Evolutionary conservation across 371 early-diverging fungal genomes (phyloP), one percentile per base, ranked within the genome.

Genomic region (Apophysomyces sp.): DNA sequence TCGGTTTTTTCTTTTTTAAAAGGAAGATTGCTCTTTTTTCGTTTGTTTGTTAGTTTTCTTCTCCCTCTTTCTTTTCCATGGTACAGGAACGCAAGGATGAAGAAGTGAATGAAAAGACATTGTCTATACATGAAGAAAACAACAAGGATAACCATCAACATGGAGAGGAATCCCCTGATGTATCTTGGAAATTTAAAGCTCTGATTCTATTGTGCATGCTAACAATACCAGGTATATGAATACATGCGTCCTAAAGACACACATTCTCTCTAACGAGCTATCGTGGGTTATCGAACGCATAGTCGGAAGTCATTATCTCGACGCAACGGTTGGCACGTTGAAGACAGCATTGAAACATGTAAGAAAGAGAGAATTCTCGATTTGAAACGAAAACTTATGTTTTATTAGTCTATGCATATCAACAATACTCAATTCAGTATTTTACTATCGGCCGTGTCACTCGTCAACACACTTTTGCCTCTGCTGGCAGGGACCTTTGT

Each of bases 381-480:
- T 13, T 29, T 36, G 57, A 36, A 12, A 13, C 0, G 16, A 57
- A 12, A 5, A 5, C 37, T 27, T 26, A 27, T n/a, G 37, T 39
- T 13, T 44, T 49, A 13, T 30, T 41, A 78, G 78, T 49, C 65
- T 24, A 73, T 78, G 78, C 63, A 71, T 9, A 89, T 89, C 60
- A 81, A 88, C 55, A 89, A 89, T 69, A 78, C 89, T 3, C 86
- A 90, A 52, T 90, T 89, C 63, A 84, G 90, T 55, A 83, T 87
- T 8, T 73, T 90, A 9, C 77, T 89, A 55, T 88, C 90, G 26
- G 79, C 89, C 12, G 89, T 90, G 6, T 83, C 89, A 11, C 70
- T 89, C 8, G 88, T 90, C 28, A 88, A 88, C 65, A 90, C 90
- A 1, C 63, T 90, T n/a, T 60, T 90, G 39, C 90, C 90, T 2